These are phyloP conservation scores for Evernia prunastri DNA, from an alignment of 495 filamentous ascomycete genomes.

Conservation along the genomic window DNA sequence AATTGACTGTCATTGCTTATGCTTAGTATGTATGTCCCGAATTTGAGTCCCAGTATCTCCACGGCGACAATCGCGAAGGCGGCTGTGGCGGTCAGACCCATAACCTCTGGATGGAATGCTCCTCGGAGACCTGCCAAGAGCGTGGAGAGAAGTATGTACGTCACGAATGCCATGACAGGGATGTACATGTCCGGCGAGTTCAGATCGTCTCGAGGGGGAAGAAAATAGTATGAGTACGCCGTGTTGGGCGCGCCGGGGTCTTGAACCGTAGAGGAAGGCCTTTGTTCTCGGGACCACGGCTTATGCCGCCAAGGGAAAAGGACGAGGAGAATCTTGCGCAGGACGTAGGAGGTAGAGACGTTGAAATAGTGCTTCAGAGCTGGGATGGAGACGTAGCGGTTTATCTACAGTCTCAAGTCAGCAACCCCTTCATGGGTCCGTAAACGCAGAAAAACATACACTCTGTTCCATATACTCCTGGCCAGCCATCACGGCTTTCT, in stretches of 20 bases:
- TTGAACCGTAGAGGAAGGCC: slow-evolving; percentile 42
- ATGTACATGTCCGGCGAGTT: slow-evolving; percentile 99
- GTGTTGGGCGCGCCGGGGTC: slow-evolving; percentile 51
- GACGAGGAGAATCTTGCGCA: slow-evolving; percentile 78
- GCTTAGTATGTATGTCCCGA: slow-evolving; percentile 84
- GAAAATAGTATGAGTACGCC: slow-evolving; percentile 73
- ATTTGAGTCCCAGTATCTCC: slow-evolving; percentile 82
- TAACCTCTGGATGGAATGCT: slow-evolving; percentile 84
- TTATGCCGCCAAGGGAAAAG: slow-evolving; percentile 97
- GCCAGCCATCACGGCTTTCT: slow-evolving; percentile 79
- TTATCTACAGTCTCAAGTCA: slow-evolving; percentile 51
- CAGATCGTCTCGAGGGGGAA: slow-evolving; percentile 92
- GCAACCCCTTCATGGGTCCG: background rate
- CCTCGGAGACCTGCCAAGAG: slow-evolving; percentile 88
- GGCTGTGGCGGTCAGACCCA: slow-evolving; percentile 80
- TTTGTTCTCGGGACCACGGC: slow-evolving; percentile 81
- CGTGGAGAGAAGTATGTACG: slow-evolving; percentile 89
- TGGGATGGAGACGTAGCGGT: slow-evolving; percentile 85
- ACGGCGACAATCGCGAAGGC: slow-evolving; percentile 74
- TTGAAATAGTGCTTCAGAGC: slow-evolving; percentile 97
- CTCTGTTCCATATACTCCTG: slow-evolving; percentile 93
- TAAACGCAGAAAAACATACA: slow-evolving; percentile 42
- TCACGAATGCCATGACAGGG: slow-evolving; percentile 78
- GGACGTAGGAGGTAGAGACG: slow-evolving; percentile 86
- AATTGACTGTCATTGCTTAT: slow-evolving; percentile 87